Conservation (phyloP, 2,329 filamentous ascomycete genomes). For the Zalaria sp. region DNA sequence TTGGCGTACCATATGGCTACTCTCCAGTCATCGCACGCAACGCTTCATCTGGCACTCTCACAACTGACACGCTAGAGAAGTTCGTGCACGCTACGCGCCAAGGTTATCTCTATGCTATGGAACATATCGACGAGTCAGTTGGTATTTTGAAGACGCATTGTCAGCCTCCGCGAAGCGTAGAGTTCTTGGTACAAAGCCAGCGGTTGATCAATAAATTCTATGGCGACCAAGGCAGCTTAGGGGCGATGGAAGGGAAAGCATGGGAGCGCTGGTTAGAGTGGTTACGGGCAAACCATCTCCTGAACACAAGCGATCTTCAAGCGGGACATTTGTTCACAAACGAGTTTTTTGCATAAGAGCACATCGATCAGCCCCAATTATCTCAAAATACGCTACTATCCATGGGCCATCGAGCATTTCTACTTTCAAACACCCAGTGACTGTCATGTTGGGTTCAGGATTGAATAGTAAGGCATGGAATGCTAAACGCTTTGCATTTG, state of each 20-base stretch:
- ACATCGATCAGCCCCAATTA: no score
- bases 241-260: slow-evolving; percentile 1
- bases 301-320: background rate
- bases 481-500: no score
- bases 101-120: slow-evolving; percentile 43
- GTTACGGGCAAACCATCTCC: background rate
- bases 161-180: slow-evolving; percentile 9
- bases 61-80: slow-evolving; percentile 56
- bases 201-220: slow-evolving; percentile 16
- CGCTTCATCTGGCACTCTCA: slow-evolving; percentile 44
- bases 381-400: no score
- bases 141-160: slow-evolving; percentile 38
- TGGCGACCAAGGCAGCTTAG: slow-evolving; percentile 15
- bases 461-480: no score
- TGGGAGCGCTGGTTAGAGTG: slow-evolving; percentile 3
- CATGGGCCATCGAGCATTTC: no score
- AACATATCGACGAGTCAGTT: slow-evolving; percentile 73
- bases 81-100: slow-evolving; percentile 15
- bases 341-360: no score
- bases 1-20: slow-evolving; percentile 17
- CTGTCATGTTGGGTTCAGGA: no score
- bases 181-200: slow-evolving; percentile 15
- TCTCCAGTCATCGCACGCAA: slow-evolving; percentile 26
- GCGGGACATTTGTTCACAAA: no score
- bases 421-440: no score